Base-by-base conservation (phyloP, 768 basidiomycete genomes). In the Baorangia bicolor region DNA sequence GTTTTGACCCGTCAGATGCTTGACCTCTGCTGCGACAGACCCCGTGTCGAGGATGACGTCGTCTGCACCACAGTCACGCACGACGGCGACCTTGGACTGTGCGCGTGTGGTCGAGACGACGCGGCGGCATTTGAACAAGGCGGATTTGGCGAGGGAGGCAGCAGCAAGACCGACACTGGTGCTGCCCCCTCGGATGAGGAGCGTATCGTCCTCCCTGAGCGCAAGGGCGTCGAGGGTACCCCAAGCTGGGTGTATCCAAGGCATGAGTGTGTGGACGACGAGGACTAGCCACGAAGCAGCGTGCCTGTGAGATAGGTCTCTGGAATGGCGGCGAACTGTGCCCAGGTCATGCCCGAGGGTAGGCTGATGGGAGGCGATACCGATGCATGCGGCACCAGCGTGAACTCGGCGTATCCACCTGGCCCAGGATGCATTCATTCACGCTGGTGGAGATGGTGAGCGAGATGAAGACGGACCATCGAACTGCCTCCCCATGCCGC, bases 321-420 rank as follows among this genome's bases (percentile, higher is more conserved):
- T 18, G 10, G 41, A 3, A 43, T 43, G 27, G 42, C 42, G 42
- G 42, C 42, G 25, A 43, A 42, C 41, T 42, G 16, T 25, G 41
- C 16, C 41, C 16, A 27, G 10, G 41, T 42, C 25, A 42, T 42
- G 9, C 16, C 16, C 16, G 0, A 6, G 39, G 39, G 39, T n/a
- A 40, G 33, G 5, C 12, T 34, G 16, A 64, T 59, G 10, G 63
- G 37, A 25, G 61, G 66, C 12, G 66, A 68, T 33, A 69, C 66
- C 35, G 48, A 59, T 30, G 53, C 37, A 46, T 68, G 63, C 20
- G 63, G 69, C 11, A 66, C 49, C 48, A 65, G 60, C 20, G 64
- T 61, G 52, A 60, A 66, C 60, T 65, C 69, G 18, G 69, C 63
- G 51, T 66, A 10, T 43, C 42, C 27, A 43, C 18, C 25, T 11